Conservation (phyloP, 2,329 filamentous ascomycete species). For the Penicillium vulpinum region DNA sequence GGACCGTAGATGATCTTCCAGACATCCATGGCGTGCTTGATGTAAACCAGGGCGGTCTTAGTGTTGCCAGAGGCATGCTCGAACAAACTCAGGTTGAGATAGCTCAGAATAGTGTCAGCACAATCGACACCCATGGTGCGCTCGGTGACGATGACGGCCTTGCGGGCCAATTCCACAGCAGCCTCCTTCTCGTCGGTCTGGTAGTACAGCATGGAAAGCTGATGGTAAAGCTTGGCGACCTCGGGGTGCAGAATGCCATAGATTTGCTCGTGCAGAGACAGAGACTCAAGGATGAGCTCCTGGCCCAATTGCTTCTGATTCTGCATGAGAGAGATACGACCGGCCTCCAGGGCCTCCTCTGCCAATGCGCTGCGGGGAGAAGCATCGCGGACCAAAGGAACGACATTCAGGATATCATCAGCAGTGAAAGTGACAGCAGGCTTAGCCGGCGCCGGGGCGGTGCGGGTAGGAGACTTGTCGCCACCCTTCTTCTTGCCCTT, state of each 20-base stretch:
- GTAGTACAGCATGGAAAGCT: constrained; percentile 92
- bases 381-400: constrained; percentile 94
- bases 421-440: constrained; percentile 67
- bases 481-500: constrained; percentile 60
- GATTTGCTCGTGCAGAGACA: constrained; percentile 96
- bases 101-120: constrained; percentile 88
- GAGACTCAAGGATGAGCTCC: constrained; percentile 90
- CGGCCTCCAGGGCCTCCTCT: constrained; percentile 93
- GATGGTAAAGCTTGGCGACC: constrained; percentile 92
- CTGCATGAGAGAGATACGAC: constrained; percentile 92
- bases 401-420: constrained; percentile 86
- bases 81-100: constrained; percentile 92
- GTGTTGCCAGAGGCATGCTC: constrained; percentile 91
- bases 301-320: constrained; percentile 94
- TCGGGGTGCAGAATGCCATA: constrained; percentile 97
- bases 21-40: constrained; percentile 87
- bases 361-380: constrained; percentile 85
- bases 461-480: constrained; percentile 49
- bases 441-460: constrained; percentile 44
- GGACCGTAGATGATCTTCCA: constrained; percentile 97
- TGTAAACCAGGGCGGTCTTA: constrained; percentile 79
- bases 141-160: constrained; percentile 94
- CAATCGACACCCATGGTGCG: constrained; percentile 91
- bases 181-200: constrained; percentile 97
- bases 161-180: constrained; percentile 90